Evolutionary conservation across 2,329 filamentous ascomycete genomes (phyloP), one percentile per base, ranked within the genome.

Genomic region (Exserohilum rostratum): DNA sequence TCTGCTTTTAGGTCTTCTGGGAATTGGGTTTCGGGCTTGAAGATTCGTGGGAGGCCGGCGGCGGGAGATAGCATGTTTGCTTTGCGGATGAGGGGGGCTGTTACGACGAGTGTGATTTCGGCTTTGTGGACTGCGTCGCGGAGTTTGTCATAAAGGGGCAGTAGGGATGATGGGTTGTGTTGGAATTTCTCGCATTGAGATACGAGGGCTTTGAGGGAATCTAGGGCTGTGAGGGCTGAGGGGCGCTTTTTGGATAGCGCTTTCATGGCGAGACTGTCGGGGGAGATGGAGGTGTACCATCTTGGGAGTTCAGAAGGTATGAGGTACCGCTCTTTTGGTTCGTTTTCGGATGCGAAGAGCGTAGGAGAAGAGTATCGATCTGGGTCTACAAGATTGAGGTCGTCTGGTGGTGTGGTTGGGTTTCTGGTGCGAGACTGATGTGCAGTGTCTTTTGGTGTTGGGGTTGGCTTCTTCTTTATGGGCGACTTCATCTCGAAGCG

Each of bases 1-100:
- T 84, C 82, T 0, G 77, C 76, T 15, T 69, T 66, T 10, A 85
- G 71, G 53, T 84, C 81, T 49, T 62, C 75, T 0, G 82, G 81
- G 34, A 78, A 80, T 0, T 62, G 15, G 1, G 61, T 33, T 3
- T 55, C 56, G n/a, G n/a, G n/a, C 5, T 55, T 65, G 6, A 82
- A 81, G 10, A 83, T 76, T 0, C 69, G 66, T 0, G 74, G 71
- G 0, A 83, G 64, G 0, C 79, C 79, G 4, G 40, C 55, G 1
- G 76, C 65, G 1, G 34, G 18, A 29, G 71, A 57, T 0, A 81
- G 65, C 46, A 80, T 75, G 1, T 66, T 60, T 1, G 68, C 64
- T 37, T 71, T 72, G 2, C 71, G 67, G 1, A 80, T 47, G 0
- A 76, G 64, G 17, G 62, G 60, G 0, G 52, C 59, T 13, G 68